phyloP scores from a whole-genome alignment of 768 basidiomycete genomes.

The Pleurotus cornucopiae region DNA sequence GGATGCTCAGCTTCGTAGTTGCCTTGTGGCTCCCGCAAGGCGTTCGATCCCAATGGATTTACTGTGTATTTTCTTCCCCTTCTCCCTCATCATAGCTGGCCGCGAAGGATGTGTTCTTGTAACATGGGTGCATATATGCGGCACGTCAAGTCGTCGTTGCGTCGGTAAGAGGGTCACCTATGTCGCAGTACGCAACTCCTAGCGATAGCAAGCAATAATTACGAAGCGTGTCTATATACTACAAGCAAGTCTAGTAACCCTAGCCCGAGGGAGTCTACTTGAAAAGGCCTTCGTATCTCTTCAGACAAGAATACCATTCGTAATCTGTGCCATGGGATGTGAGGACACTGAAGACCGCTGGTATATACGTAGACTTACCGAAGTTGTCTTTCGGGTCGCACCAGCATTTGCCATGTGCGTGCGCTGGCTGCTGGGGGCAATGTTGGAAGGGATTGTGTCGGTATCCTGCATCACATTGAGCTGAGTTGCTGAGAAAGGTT shows the following conservation, averaged over 20 bases:
- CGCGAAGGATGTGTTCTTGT: too few species aligned
- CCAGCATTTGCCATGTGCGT: constrained; percentile 81
- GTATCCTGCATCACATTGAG: constrained; percentile 39
- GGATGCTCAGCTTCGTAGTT: too few species aligned
- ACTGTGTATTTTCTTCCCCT: too few species aligned
- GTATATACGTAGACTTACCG: constrained; percentile 36
- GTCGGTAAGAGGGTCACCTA: too few species aligned
- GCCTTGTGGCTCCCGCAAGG: too few species aligned
- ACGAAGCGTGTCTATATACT: not conserved
- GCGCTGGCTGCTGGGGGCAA: constrained; percentile 75
- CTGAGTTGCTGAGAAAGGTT: not conserved
- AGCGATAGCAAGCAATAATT: not conserved
- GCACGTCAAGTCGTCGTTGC: too few species aligned
- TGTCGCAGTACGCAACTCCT: too few species aligned
- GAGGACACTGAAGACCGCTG: not conserved
- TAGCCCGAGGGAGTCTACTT: not conserved
- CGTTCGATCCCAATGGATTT: too few species aligned
- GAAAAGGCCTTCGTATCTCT: constrained; percentile 68
- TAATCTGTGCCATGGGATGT: constrained; percentile 43
- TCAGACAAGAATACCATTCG: constrained; percentile 87
- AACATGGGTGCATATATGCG: too few species aligned
- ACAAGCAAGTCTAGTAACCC: too few species aligned
- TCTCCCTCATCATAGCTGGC: too few species aligned
- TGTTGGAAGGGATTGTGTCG: constrained; percentile 93
- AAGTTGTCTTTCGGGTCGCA: constrained; percentile 75